Base-by-base conservation (phyloP, 2,329 filamentous ascomycete species). In the Bipolaris gigantea region DNA sequence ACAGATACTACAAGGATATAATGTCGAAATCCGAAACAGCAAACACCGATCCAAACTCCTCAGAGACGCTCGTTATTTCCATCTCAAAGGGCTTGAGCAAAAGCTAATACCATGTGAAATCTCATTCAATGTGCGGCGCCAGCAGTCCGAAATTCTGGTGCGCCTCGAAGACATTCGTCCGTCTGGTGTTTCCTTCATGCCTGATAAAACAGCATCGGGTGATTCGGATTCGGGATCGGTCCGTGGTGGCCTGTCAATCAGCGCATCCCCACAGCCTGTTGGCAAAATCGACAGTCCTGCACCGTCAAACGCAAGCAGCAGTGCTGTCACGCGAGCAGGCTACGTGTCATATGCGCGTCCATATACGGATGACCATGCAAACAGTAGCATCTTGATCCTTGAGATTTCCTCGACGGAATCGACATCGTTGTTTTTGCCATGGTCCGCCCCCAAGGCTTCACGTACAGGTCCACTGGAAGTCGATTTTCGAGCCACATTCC, bases 1-100 rank as follows among this genome's bases (percentile, higher is more conserved):
- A 11, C 89, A 90, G 63, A 77, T 96, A 35, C 80, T 97, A 4
- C 85, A 90, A 48, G 93, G 93, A 4, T 97, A 97, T 72, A 87
- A 89, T 0, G 75, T 97, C 1, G 80, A 87, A 19, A 90, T 97
- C 55, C 83, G 86, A 48, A 83, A 87, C 71, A 89, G 92, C 59
- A 80, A 82, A 2, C 93, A 97, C 68, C 86, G 93, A 16, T 81
- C 84, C 19, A 85, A 89, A 53, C 81, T 97, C 3, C 78, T 97
- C 1, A 83, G 89, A 36, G 93, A 97, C 73, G 94, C 90, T 58
- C 86, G 90, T 48, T 97, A 97, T 73, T 97, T 93, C 73, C 91
- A 96, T 72, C 87, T 97, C 64, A 93, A 92, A 69, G 92, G 91
- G 0, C 77, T 97, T 0, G 93, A 97, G 76, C 93, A 97, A 75